Evolutionary conservation across 257 asterid species (phyloP).

Genomic region (Solanum pinnatisectum): DNA sequence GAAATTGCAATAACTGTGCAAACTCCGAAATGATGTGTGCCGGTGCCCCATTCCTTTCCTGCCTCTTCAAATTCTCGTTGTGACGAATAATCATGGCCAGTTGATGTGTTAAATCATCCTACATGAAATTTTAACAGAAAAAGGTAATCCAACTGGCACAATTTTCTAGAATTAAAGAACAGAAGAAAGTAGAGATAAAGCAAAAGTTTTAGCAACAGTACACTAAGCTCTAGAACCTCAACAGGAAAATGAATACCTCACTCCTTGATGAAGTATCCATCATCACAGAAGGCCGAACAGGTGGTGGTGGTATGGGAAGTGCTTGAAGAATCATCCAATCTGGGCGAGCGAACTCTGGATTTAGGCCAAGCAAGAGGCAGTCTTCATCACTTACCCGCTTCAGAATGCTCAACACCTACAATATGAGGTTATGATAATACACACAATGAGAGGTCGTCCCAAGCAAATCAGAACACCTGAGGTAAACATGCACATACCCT

Average conservation of each 20-base stretch:
- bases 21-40: slow-evolving; percentile 97
- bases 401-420: slow-evolving; percentile 84
- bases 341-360: slow-evolving; percentile 93
- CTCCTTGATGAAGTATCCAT: slow-evolving; percentile 99
- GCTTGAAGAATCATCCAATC: slow-evolving; percentile 99
- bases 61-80: slow-evolving; percentile 92
- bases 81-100: slow-evolving; percentile 96
- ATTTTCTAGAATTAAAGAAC: neutral
- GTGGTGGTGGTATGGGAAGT: slow-evolving; percentile 99
- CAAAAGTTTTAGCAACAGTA: neutral
- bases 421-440: neutral
- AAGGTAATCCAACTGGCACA: neutral
- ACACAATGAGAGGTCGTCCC: neutral
- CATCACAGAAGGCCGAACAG: slow-evolving; percentile 99
- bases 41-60: slow-evolving; percentile 97
- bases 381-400: slow-evolving; percentile 95
- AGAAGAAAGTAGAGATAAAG: neutral
- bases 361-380: slow-evolving; percentile 65
- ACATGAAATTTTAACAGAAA: slow-evolving; percentile 20
- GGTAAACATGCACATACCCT: slow-evolving; percentile 31
- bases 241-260: slow-evolving; percentile 53
- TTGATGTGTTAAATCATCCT: slow-evolving; percentile 99
- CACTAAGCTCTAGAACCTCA: neutral
- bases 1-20: slow-evolving; percentile 94
- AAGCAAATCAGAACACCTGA: neutral